Evolutionary conservation across 306 rosid species (phyloP), one percentile per base, ranked within the genome.

Genomic region (Erythrophleum fordii): DNA sequence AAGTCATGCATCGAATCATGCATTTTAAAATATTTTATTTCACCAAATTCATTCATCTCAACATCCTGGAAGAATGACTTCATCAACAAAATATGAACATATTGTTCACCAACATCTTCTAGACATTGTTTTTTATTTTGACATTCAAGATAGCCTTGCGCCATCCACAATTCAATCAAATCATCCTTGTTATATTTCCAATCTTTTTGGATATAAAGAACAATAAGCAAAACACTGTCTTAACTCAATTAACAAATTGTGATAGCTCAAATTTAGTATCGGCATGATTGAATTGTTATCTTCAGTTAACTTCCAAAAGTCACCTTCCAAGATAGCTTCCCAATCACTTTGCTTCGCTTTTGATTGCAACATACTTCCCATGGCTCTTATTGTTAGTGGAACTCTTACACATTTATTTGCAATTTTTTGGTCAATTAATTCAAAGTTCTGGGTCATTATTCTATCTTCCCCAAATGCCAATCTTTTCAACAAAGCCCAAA

Each of bases 201-300:
- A 23, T 12, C 65, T 59, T 59, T n/a, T 59, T 59, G 65, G 65
- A 26, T 23, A 72, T 35, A 72, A 34, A 17, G 77, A 72, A 53
- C 64, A 72, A 35, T 52, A 72, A 29, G 34, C n/a, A 52, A 72
- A 72, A 10, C 77, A 72, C 0, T 34, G 10, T 5, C 3, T 72
- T n/a, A 72, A 8, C 1, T 51, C 48, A 5, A 37, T 6, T 0
- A 20, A 3, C 77, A 72, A 35, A 23, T 6, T 35, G 14, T 72
- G 31, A 23, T 52, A 72, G 0, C 65, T 51, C 48, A 51, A 72
- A 39, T n/a, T 72, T 31, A 72, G 26, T 5, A 51, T 6, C 11
- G 65, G n/a, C 46, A 52, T 17, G 0, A 34, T 35, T 7, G n/a
- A n/a, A 72, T 52, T 1, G 0, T 11, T 0, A 3, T 20, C 13